These are phyloP conservation scores for Sugiyamaella sp. DNA, from an alignment of 1,139 yeast species.

Conservation along the genomic window DNA sequence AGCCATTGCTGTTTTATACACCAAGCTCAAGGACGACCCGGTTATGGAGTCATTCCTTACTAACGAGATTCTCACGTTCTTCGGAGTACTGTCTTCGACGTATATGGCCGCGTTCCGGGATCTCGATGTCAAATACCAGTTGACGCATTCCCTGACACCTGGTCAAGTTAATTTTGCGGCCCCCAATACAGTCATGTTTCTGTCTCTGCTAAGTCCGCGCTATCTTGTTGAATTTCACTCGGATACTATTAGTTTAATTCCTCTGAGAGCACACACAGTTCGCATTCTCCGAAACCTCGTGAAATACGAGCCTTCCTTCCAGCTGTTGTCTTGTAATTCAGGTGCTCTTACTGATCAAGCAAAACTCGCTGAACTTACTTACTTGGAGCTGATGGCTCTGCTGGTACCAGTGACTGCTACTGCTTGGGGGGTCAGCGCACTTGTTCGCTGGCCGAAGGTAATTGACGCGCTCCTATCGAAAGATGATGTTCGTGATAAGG, in stretches of 20 bases:
- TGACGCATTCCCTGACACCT: conserved; percentile 20
- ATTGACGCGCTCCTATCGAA: conserved; percentile 33
- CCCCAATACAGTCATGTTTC: conserved; percentile 22
- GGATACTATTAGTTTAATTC: conserved; percentile 22
- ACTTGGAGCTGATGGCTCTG: conserved; percentile 32
- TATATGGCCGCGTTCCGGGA: conserved; percentile 28
- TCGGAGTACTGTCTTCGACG: conserved; percentile 31
- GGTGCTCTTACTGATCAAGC: conserved; percentile 16
- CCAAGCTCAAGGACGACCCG: conserved; percentile 19
- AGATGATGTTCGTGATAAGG: conserved; percentile 31
- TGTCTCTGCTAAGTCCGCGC: conserved; percentile 29
- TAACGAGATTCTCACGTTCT: conserved; percentile 31
- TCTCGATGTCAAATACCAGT: conserved; percentile 28
- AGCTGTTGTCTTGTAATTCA: not conserved
- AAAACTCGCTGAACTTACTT: conserved; percentile 28
- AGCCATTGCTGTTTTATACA: conserved; percentile 28
- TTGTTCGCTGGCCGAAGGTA: conserved; percentile 35
- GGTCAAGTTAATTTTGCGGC: conserved; percentile 12
- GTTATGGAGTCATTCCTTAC: conserved; percentile 27
- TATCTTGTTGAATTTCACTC: conserved; percentile 28
- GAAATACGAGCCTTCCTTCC: conserved; percentile 17
- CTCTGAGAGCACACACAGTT: conserved; percentile 25
- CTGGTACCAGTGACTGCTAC: conserved; percentile 28
- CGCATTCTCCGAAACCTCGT: conserved; percentile 26
- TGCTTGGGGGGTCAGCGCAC: conserved; percentile 30